A percentile compares a stretch with the other conserved stretches of the same genome.
Evolutionary conservation across 345 rosid species (phyloP).

Genomic region (Triadica sebifera): DNA sequence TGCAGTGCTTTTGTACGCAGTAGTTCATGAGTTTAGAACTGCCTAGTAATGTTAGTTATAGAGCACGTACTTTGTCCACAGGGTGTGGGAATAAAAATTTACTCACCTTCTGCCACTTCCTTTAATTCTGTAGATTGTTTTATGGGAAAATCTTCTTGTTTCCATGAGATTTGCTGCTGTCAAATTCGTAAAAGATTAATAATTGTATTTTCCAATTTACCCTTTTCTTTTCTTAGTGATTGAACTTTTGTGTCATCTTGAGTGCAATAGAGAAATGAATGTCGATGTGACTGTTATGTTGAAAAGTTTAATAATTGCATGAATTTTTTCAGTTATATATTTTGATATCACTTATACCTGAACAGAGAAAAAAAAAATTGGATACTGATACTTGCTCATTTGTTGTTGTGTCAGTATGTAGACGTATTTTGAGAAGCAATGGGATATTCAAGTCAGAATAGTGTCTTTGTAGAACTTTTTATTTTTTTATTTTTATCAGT

Average conservation of each 20-base stretch:
- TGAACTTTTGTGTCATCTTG: neutral
- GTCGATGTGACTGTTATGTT: too few species aligned
- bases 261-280: too few species aligned
- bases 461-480: too few species aligned
- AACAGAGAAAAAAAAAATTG: neutral
- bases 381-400: neutral
- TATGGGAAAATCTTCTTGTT: neutral
- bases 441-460: neutral
- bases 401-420: neutral
- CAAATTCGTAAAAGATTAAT: neutral
- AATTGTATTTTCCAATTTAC: neutral
- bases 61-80: neutral
- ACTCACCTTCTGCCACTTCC: neutral
- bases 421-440: neutral
- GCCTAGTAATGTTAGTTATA: neutral
- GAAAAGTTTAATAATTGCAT: too few species aligned
- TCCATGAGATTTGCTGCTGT: neutral
- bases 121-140: too few species aligned
- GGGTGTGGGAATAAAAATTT: neutral
- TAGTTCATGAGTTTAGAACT: slow-evolving; percentile 2
- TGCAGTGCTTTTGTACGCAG: neutral
- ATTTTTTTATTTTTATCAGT: neutral
- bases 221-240: neutral
- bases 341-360: too few species aligned
- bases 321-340: too few species aligned